These are phyloP conservation scores for Colletotrichum sp. DNA, from an alignment of 2,329 filamentous ascomycete species.

Conservation along the genomic window DNA sequence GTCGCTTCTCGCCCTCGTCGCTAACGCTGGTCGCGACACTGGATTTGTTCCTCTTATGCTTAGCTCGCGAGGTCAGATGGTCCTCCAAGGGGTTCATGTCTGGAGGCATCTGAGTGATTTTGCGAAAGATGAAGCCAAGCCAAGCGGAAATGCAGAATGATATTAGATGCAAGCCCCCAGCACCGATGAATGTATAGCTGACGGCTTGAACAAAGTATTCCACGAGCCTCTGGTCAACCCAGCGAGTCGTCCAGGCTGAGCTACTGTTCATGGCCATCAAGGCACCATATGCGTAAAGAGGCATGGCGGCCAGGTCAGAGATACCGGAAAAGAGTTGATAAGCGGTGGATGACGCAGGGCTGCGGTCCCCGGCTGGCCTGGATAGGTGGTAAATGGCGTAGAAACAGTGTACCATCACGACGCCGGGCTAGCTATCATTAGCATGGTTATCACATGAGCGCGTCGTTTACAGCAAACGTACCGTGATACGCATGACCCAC, in stretches of 20 bases:
- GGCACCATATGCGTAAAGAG: constrained; percentile 62
- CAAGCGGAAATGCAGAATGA: constrained; percentile 76
- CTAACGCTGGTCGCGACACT: constrained; percentile 55
- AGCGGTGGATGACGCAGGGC: constrained; percentile 81
- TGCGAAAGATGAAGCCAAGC: constrained; percentile 78
- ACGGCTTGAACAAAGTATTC: constrained; percentile 68
- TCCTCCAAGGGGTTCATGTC: constrained; percentile 96
- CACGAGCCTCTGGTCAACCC: constrained; percentile 60
- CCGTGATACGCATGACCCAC: constrained; percentile 80
- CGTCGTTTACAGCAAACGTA: constrained; percentile 48
- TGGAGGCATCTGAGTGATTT: constrained; percentile 82
- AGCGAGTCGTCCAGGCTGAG: constrained; percentile 69
- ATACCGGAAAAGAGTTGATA: constrained; percentile 86
- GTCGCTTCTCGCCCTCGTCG: constrained; percentile 62
- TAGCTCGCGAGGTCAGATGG: constrained; percentile 75
- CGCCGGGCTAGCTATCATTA: constrained; percentile 66
- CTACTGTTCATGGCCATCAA: constrained; percentile 50
- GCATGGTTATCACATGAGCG: not conserved
- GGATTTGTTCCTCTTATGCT: constrained; percentile 78
- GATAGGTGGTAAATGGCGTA: constrained; percentile 86
- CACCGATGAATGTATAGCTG: constrained; percentile 70
- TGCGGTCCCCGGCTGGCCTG: constrained; percentile 71
- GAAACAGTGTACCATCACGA: constrained; percentile 72
- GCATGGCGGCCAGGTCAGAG: constrained; percentile 66
- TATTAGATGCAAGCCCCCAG: constrained; percentile 72